Conservation (phyloP, 2,329 filamentous ascomycete genomes). For the Epichloe brachyelytri region DNA sequence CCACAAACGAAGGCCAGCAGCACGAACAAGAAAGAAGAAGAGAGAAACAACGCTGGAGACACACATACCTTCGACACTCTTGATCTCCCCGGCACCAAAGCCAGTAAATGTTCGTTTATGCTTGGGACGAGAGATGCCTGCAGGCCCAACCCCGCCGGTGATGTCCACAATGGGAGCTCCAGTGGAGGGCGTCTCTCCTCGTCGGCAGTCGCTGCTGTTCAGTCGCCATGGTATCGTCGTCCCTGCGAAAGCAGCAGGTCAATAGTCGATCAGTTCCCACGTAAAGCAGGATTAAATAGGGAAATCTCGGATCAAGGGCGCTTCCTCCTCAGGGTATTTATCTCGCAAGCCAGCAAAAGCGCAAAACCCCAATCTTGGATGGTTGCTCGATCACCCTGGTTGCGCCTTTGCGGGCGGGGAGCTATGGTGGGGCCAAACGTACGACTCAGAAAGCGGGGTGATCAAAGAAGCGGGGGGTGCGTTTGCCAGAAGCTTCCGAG, state of each 20-base stretch:
- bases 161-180: conserved; percentile 79
- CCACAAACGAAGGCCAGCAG: background rate
- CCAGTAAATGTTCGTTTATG: conserved; percentile 96
- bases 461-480: background rate
- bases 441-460: background rate
- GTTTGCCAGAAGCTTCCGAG: background rate
- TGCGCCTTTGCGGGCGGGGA: background rate
- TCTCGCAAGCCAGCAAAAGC: background rate
- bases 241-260: background rate
- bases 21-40: background rate
- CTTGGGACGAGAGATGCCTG: conserved; percentile 77
- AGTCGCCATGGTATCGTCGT: conserved; percentile 18
- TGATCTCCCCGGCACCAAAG: conserved; percentile 83
- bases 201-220: conserved; percentile 30
- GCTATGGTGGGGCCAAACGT: conserved; percentile 4
- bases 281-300: too few species aligned
- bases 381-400: too few species aligned
- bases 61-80: conserved; percentile 68
- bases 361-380: too few species aligned
- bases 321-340: background rate
- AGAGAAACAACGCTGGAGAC: background rate
- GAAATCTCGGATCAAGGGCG: background rate
- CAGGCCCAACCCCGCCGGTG: conserved; percentile 72
- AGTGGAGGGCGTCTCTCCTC: conserved; percentile 69
- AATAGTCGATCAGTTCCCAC: background rate